Conservation (phyloP, 2,329 filamentous ascomycete genomes). For the Sordariomycetes sp. region DNA sequence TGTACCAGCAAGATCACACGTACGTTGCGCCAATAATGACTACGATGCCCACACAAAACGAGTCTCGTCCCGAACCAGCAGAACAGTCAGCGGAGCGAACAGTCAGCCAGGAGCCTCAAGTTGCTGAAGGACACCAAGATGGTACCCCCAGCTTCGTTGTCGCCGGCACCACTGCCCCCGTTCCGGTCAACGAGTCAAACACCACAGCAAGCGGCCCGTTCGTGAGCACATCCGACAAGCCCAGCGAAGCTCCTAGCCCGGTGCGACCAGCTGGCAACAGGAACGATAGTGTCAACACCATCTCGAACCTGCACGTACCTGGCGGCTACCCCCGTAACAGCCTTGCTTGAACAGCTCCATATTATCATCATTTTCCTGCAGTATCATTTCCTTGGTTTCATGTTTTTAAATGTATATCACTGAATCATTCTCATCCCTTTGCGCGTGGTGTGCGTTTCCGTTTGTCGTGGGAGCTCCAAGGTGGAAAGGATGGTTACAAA, state of each 20-base stretch:
- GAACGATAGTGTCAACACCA: conserved; percentile 39
- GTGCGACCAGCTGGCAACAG: conserved; percentile 18
- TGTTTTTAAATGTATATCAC: background rate
- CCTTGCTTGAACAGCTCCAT: conserved; percentile 29
- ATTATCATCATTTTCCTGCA: conserved; percentile 5
- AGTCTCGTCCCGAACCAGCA: too few relatives aligned
- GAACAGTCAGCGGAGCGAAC: too few relatives aligned
- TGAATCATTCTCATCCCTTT: too few relatives aligned
- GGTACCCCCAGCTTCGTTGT: background rate
- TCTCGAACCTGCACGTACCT: conserved; percentile 60
- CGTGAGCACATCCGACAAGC: conserved; percentile 5
- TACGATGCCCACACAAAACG: background rate
- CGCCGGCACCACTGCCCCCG: background rate
- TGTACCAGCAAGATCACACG: background rate
- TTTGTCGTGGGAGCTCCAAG: too few relatives aligned
- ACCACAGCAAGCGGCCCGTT: background rate
- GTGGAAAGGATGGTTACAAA: too few relatives aligned
- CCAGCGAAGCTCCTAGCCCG: conserved; percentile 6
- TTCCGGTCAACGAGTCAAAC: background rate
- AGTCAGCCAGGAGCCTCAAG: background rate
- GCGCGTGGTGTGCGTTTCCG: too few relatives aligned
- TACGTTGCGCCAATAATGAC: background rate
- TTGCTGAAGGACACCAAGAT: conserved; percentile 1
- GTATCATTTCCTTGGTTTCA: conserved; percentile 5
- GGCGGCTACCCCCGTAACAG: conserved; percentile 50